Percentiles rank a stretch among this genome's conserved stretches.
phyloP scores from a whole-genome alignment of 2,329 filamentous ascomycete species.

The Penicillium verrucosum region DNA sequence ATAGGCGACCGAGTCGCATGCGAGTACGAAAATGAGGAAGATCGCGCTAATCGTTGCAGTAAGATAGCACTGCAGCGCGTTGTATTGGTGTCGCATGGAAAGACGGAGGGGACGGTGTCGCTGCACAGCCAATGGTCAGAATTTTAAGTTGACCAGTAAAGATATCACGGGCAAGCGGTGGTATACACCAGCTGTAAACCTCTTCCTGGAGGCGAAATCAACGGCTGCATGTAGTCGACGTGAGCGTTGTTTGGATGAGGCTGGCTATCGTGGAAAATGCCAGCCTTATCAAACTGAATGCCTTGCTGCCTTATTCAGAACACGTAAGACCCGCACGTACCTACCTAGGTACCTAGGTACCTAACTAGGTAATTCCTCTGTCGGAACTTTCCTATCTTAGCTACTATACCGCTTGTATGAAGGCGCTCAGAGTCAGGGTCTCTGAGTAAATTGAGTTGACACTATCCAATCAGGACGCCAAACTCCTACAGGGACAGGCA shows the following conservation, averaged over 20 bases:
- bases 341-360: too few relatives aligned
- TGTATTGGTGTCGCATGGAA: slow-evolving; percentile 53
- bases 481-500: too few relatives aligned
- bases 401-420: too few relatives aligned
- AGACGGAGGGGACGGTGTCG: slow-evolving; percentile 9
- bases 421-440: too few relatives aligned
- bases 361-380: too few relatives aligned
- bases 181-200: slow-evolving; percentile 6
- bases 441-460: too few relatives aligned
- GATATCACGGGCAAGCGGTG: slow-evolving; percentile 1
- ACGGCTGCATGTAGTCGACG: slow-evolving; percentile 4
- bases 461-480: too few relatives aligned
- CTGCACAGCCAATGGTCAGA: background rate
- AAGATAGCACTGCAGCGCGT: slow-evolving; percentile 68
- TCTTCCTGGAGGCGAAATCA: slow-evolving; percentile 1
- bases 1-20: slow-evolving; percentile 60
- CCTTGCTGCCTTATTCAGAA: background rate
- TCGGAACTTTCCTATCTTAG: too few relatives aligned
- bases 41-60: slow-evolving; percentile 63
- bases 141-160: background rate
- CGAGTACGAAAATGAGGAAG: slow-evolving; percentile 56
- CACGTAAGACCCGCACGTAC: background rate
- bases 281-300: background rate
- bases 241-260: background rate
- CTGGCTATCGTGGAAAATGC: slow-evolving; percentile 4